Evolutionary conservation across 805 yeast genomes (phyloP), one percentile per base, ranked within the genome.

Genomic region (Candida yuanshanica): DNA sequence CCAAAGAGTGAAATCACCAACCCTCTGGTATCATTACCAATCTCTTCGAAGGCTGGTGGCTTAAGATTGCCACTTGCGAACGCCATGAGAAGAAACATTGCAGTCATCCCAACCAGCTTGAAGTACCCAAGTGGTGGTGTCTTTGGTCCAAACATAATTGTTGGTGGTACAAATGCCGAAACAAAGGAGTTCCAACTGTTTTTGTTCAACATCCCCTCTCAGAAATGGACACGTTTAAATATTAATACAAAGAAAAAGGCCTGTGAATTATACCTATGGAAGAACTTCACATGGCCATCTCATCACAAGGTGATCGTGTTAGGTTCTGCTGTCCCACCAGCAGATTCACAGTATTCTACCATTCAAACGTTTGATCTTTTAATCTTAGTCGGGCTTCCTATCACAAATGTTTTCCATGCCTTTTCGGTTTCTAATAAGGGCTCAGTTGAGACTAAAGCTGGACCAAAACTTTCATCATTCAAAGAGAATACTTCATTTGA

Each of bases 261-360:
- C 6, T 36, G 29, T 12, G 67, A 74, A 3, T 85, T 81, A 52
- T 63, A 82, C 39, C 70, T 81, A 38, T 77, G 85, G 76, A 80
- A 77, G 46, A 77, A 83, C 0, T 79, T 74, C 59, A 78, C 78
- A 1, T 84, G 95, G 95, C 73, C 72, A 24, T 81, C 90, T 1
- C 95, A 84, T 58, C 91, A 84, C 53, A 79, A 78, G 55, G 78
- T 81, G 1, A 63, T 81, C 1, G 59, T 82, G 22, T 51, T 84
- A 26, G 93, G 93, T 1, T 59, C 69, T 8, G 41, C 48, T 5
- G 23, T 33, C 2, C 23, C 44, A 9, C 53, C 54, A 1, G 43
- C 46, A 18, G 55, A 55, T 29, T 59, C 57, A 13, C 47, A 46
- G n/a, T 41, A 41, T 36, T 58, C 63, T 7, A 56, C 66, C 2